A percentile compares a stretch with the other conserved stretches of the same genome.
These are phyloP conservation scores for Podochytrium sp. DNA, from an alignment of 192 early-diverging fungal genomes.

Conservation along the genomic window DNA sequence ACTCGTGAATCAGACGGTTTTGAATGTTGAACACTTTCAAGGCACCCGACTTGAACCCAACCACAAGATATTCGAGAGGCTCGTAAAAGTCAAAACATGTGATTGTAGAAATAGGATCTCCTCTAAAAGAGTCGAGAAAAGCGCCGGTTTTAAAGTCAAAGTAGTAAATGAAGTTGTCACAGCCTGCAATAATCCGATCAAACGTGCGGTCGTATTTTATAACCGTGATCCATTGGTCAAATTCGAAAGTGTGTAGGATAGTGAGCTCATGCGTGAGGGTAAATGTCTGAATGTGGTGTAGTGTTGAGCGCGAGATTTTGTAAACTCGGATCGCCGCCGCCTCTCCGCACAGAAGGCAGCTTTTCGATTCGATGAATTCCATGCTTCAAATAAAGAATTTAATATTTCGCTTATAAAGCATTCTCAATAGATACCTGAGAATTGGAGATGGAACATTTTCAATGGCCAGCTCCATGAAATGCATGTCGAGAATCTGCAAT, in stretches of 20 bases:
- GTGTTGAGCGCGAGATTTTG: slow-evolving; percentile 27
- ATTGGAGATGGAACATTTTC: slow-evolving; percentile 38
- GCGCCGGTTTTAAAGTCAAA: slow-evolving; percentile 41
- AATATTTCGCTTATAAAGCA: too few relatives aligned
- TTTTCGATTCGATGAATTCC: slow-evolving; percentile 26
- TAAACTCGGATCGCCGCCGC: slow-evolving; percentile 23
- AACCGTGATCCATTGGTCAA: slow-evolving; percentile 45
- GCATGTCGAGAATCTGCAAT: slow-evolving; percentile 40
- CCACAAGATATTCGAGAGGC: slow-evolving; percentile 50
- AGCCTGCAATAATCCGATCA: slow-evolving; percentile 36
- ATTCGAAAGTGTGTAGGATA: slow-evolving; percentile 18
- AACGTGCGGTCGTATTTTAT: slow-evolving; percentile 36
- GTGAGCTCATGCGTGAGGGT: slow-evolving; percentile 5
- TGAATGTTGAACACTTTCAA: slow-evolving; percentile 52
- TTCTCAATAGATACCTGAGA: slow-evolving; percentile 33
- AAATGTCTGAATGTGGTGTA: slow-evolving; percentile 34
- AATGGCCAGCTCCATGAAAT: slow-evolving; percentile 43
- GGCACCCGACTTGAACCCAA: slow-evolving; percentile 31
- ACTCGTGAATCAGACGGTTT: slow-evolving; percentile 44
- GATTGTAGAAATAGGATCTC: slow-evolving; percentile 48
- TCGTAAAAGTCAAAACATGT: slow-evolving; percentile 46
- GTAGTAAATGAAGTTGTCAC: slow-evolving; percentile 34
- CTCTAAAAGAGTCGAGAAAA: slow-evolving; percentile 29
- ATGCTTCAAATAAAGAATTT: slow-evolving; percentile 4
- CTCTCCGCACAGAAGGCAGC: slow-evolving; percentile 17